Evolutionary conservation across 2,329 filamentous ascomycete genomes (phyloP).

Genomic region (Fusarium sp.): DNA sequence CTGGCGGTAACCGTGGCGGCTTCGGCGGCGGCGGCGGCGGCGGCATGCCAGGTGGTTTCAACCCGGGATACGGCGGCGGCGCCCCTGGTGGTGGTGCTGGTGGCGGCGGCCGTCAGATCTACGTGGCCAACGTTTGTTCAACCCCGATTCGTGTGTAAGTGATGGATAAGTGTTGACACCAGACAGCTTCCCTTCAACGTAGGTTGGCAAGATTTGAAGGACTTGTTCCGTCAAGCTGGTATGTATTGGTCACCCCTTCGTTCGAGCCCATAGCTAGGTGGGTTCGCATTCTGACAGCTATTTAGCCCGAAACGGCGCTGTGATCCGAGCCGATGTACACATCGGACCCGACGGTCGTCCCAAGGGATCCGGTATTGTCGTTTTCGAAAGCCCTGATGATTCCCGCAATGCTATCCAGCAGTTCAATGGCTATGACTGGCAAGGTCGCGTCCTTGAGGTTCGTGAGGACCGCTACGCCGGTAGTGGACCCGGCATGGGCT

Average conservation of each 20-base stretch:
- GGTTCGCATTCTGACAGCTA: conserved; percentile 24
- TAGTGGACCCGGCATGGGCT: conserved; percentile 67
- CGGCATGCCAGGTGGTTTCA: conserved; percentile 67
- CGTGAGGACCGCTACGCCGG: conserved; percentile 95
- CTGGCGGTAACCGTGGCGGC: conserved; percentile 74
- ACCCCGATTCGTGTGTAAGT: conserved; percentile 24
- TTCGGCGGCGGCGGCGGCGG: conserved; percentile 69
- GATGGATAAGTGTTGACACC: conserved; percentile 38
- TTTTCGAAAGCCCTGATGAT: conserved; percentile 95
- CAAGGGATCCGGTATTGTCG: conserved; percentile 97
- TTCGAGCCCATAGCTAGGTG: conserved; percentile 6
- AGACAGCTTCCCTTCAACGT: conserved; percentile 93
- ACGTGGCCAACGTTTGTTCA: conserved; percentile 95
- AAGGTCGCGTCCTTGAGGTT: conserved; percentile 92
- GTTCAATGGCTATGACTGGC: conserved; percentile 99
- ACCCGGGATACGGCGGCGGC: conserved; percentile 70
- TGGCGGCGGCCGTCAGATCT: conserved; percentile 85
- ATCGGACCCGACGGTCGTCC: conserved; percentile 91
- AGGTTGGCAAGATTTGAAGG: conserved; percentile 99
- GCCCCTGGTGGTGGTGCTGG: conserved; percentile 65
- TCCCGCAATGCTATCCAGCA: conserved; percentile 96
- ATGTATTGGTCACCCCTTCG: conserved; percentile 60
- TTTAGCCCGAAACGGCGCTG: conserved; percentile 75
- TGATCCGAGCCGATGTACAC: conserved; percentile 96
- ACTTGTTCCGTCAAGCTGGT: conserved; percentile 98